Evolutionary conservation across 2,329 filamentous ascomycete species (phyloP).

Genomic region (Penicillium sp.): DNA sequence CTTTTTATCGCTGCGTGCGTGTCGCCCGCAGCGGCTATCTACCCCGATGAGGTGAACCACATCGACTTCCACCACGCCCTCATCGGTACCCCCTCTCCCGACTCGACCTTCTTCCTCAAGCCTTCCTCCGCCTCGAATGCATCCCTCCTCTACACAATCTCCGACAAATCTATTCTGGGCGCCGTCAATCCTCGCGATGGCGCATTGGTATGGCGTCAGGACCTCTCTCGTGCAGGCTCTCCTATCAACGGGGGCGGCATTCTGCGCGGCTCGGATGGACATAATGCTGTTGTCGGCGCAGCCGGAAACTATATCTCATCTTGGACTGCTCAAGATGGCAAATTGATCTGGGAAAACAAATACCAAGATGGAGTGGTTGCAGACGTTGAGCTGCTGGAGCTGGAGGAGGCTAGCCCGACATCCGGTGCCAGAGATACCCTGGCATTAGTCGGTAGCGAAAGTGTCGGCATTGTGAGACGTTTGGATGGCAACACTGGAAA

Average conservation of each 20-base stretch:
- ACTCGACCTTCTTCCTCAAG: constrained; percentile 92
- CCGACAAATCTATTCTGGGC: constrained; percentile 77
- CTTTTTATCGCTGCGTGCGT: constrained; percentile 46
- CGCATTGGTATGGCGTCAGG: constrained; percentile 80
- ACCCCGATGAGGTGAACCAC: constrained; percentile 84
- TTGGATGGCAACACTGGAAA: constrained; percentile 71
- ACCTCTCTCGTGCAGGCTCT: constrained; percentile 53
- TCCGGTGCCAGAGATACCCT: constrained; percentile 62
- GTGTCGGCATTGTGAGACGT: constrained; percentile 62
- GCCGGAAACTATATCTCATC: constrained; percentile 68
- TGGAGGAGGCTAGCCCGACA: constrained; percentile 56
- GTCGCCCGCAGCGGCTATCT: constrained; percentile 65
- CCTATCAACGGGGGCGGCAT: constrained; percentile 34
- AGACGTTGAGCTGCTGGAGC: constrained; percentile 70
- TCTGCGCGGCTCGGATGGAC: constrained; percentile 73
- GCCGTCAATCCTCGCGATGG: constrained; percentile 88
- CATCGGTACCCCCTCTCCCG: constrained; percentile 75
- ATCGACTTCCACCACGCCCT: constrained; percentile 93
- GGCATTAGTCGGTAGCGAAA: constrained; percentile 59
- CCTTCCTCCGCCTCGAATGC: constrained; percentile 79
- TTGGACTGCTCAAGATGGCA: constrained; percentile 82
- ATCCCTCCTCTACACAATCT: constrained; percentile 86
- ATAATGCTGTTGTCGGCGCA: constrained; percentile 74
- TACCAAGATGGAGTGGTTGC: constrained; percentile 51
- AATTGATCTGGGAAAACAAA: constrained; percentile 70